Evolutionary conservation across 805 yeast genomes (phyloP).

Genomic region (Lipomyces oligophaga): DNA sequence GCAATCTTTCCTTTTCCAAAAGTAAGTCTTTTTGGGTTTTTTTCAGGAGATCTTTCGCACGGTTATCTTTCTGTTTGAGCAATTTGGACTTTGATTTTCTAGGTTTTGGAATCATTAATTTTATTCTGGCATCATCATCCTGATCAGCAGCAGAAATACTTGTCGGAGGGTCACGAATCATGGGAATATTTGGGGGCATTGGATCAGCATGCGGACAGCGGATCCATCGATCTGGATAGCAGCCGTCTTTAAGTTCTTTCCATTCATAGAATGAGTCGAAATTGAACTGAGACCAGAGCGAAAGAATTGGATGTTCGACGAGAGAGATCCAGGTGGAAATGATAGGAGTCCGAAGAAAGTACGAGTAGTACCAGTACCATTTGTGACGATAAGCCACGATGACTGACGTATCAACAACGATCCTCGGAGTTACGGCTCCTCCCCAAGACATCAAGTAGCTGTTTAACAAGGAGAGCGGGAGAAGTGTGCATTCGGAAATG

Average conservation of each 20-base stretch:
- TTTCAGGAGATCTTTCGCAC: not conserved
- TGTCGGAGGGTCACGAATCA: not conserved
- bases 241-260: conserved; percentile 16
- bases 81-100: not conserved
- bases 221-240: conserved; percentile 12
- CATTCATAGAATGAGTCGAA: conserved; percentile 7
- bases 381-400: conserved; percentile 18
- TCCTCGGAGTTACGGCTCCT: conserved; percentile 8
- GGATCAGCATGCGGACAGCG: conserved; percentile 8
- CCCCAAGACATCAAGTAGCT: conserved; percentile 1
- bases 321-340: conserved; percentile 6
- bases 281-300: conserved; percentile 3
- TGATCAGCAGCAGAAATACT: not conserved
- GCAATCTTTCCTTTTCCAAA: not conserved
- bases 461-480: conserved; percentile 16
- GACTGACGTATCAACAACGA: conserved; percentile 17
- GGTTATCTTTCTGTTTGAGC: not conserved
- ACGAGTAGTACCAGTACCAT: conserved; percentile 24
- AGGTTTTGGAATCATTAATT: not conserved
- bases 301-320: conserved; percentile 13
- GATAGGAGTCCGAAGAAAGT: conserved; percentile 16
- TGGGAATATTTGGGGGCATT: not conserved
- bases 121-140: not conserved
- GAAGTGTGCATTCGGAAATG: conserved; percentile 18
- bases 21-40: not conserved